Evolutionary conservation across 2,329 filamentous ascomycete genomes (phyloP).

Genomic region (Chalaropsis ovoidea): DNA sequence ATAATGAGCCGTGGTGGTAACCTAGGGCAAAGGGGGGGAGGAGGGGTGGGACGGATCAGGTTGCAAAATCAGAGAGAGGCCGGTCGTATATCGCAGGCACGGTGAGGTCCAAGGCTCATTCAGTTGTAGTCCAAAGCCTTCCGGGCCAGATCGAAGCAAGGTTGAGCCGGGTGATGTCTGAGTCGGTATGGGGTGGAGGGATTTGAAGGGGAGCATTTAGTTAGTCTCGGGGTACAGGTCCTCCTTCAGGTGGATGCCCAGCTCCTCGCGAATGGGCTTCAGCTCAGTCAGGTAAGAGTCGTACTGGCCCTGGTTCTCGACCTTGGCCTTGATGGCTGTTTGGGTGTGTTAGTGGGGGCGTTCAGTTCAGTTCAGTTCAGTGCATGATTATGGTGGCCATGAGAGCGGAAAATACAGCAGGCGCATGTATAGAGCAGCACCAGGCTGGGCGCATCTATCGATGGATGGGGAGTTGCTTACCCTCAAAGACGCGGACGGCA

Average conservation of each 20-base stretch:
- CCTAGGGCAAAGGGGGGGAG: background rate
- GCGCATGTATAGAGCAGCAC: background rate
- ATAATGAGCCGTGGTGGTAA: constrained; percentile 6
- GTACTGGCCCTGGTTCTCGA: constrained; percentile 97
- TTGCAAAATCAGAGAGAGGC: constrained; percentile 16
- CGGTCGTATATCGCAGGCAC: constrained; percentile 15
- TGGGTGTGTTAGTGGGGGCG: background rate
- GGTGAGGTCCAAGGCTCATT: background rate
- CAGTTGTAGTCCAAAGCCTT: constrained; percentile 14
- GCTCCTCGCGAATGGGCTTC: constrained; percentile 83
- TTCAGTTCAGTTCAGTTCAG: background rate
- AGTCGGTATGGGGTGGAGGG: constrained; percentile 11
- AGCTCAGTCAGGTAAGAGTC: constrained; percentile 92
- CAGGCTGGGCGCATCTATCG: too few species aligned
- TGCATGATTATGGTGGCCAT: background rate
- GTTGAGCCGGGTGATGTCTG: constrained; percentile 2
- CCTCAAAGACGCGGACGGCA: constrained; percentile 96
- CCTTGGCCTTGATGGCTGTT: constrained; percentile 93
- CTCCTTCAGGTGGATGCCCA: constrained; percentile 86
- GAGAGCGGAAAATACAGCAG: background rate
- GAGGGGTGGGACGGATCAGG: constrained; percentile 11
- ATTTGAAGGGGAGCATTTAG: constrained; percentile 31
- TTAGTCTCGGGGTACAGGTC: constrained; percentile 68
- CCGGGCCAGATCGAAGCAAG: constrained; percentile 14
- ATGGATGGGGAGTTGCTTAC: constrained; percentile 42